Evolutionary conservation across 2,329 filamentous ascomycete genomes (phyloP), one percentile per base, ranked within the genome.

Genomic region (Gyromitra esculenta): DNA sequence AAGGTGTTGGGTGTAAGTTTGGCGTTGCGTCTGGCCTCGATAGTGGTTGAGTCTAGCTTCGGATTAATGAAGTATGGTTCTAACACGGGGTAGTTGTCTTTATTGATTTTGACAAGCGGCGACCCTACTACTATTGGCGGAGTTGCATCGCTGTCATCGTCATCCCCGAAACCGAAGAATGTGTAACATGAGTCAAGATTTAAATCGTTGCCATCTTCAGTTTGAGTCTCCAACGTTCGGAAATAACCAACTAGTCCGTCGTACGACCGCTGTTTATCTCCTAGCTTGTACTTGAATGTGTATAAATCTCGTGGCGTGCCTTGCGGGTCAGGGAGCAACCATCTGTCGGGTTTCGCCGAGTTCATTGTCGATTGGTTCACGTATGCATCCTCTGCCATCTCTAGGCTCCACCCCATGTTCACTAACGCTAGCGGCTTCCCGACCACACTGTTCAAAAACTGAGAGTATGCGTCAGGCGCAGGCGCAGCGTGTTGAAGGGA

Each of bases 181-280:
- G 82, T 83, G 59, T 82, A 81, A 21, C 83, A 59, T 18, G 70
- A 59, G 43, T 79, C 75, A 7, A 82, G 73, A 31, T 81, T 73
- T 2, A 83, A 65, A 21, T 80, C 73, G 8, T 79, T 74, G 64
- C 57, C 37, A 64, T 69, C 2, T 31, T 31, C 1, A 56, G 45
- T 0, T 8, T 52, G 37, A 8, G 50, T 52, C 18, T 25, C 5
- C 6, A 52, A 8, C 50, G 50, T 25, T 2, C 4, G 5, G 60
- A 85, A 86, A 74, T 84, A 85, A 0, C 84, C 83, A 0, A 85
- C 82, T 0, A 86, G 79, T 0, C 85, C 85, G 73, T 85, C 85
- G 66, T 82, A 83, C 0, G 57, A 67, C 1, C 81, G 76, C 0
- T 82, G 74, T 1, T 57, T 31, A 63, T 85, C 82, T 1, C 85